A percentile compares a stretch with the other conserved stretches of the same genome.
Conservation (phyloP, 1,284 basidiomycete species). For the Bjerkandera adusta region DNA sequence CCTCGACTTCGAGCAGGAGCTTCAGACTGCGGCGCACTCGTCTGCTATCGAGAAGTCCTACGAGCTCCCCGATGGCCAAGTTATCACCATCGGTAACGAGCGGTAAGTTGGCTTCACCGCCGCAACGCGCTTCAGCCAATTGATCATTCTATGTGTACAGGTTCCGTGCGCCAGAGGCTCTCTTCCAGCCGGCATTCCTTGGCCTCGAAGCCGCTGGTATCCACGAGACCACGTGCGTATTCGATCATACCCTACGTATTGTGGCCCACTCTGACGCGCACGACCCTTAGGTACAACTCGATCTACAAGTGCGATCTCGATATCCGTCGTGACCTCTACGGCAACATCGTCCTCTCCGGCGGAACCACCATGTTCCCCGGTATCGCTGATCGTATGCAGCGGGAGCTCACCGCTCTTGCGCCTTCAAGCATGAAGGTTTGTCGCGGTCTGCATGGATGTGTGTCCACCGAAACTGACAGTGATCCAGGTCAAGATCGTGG, state of each 20-base stretch:
- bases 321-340: constrained; percentile 88
- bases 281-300: constrained; percentile 74
- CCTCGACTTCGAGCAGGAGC: constrained; percentile 95
- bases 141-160: constrained; percentile 33
- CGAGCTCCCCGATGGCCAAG: constrained; percentile 95
- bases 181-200: constrained; percentile 95
- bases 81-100: constrained; percentile 96
- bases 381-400: constrained; percentile 97
- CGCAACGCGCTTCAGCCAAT: neutral
- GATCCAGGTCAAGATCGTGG: constrained; percentile 85
- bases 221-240: constrained; percentile 86
- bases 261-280: neutral
- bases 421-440: constrained; percentile 88
- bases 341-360: constrained; percentile 93
- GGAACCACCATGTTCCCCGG: constrained; percentile 98
- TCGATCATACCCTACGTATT: neutral
- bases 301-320: constrained; percentile 82
- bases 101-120: constrained; percentile 46
- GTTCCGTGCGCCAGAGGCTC: constrained; percentile 95
- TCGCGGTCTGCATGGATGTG: constrained; percentile 23
- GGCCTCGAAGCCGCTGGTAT: constrained; percentile 94
- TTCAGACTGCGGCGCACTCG: constrained; percentile 90
- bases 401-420: constrained; percentile 88
- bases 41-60: constrained; percentile 94
- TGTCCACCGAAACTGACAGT: constrained; percentile 7